These are phyloP conservation scores for Suillus sp. DNA, from an alignment of 768 basidiomycete genomes.

Conservation along the genomic window DNA sequence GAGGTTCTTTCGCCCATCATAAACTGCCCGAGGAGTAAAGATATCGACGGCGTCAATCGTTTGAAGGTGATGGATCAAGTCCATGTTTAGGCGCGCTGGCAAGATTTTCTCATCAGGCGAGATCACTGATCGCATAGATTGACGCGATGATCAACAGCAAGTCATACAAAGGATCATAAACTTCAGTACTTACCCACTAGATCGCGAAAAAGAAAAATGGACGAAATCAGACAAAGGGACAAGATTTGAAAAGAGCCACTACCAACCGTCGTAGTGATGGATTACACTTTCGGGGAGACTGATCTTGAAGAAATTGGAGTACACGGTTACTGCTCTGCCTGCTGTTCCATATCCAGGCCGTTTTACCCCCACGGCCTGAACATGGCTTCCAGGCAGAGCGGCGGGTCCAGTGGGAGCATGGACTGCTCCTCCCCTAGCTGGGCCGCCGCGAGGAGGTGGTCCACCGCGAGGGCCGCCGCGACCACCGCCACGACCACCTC, in stretches of 20 bases:
- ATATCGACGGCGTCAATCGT: constrained; percentile 55
- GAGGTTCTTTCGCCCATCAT: constrained; percentile 80
- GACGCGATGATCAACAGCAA: constrained; percentile 17
- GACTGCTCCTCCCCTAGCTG: constrained; percentile 20
- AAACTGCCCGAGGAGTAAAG: constrained; percentile 74
- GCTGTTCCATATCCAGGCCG: constrained; percentile 63
- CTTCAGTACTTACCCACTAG: constrained; percentile 25
- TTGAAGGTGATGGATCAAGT: constrained; percentile 67
- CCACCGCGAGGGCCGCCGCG: constrained; percentile 19
- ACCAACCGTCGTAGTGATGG: constrained; percentile 78
- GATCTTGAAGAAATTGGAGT: constrained; percentile 65
- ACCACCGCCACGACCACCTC: constrained; percentile 31
- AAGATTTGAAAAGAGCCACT: background rate
- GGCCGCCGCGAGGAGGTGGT: constrained; percentile 18
- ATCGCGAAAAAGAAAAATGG: constrained; percentile 4
- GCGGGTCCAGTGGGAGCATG: constrained; percentile 33
- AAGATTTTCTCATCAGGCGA: constrained; percentile 67
- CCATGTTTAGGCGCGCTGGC: constrained; percentile 69
- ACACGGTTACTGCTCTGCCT: constrained; percentile 47
- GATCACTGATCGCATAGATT: constrained; percentile 48
- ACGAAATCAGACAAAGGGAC: constrained; percentile 26
- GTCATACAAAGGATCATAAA: background rate
- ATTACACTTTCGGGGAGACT: constrained; percentile 64
- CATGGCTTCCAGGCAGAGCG: constrained; percentile 37
- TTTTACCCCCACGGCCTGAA: constrained; percentile 64